phyloP scores from a whole-genome alignment of 768 basidiomycete species.

The Pleurotus pulmonarius region DNA sequence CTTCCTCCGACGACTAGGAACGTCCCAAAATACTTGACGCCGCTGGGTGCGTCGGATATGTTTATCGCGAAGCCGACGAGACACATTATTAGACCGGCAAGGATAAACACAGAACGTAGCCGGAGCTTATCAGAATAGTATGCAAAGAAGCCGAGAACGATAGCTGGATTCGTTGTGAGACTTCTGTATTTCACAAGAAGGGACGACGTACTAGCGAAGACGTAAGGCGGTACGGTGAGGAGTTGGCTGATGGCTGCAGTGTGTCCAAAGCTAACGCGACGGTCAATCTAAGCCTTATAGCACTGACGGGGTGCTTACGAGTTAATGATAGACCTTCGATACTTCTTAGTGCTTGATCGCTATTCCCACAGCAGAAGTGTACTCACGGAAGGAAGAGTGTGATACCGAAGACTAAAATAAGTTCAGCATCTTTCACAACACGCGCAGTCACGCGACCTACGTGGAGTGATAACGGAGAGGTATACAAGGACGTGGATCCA shows the following conservation, averaged over 20 bases:
- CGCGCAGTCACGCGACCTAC: constrained; percentile 33
- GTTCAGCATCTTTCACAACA: neutral
- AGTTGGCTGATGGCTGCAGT: constrained; percentile 54
- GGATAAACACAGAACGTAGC: constrained; percentile 56
- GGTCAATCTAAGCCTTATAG: neutral
- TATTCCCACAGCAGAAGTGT: constrained; percentile 22
- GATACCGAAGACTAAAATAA: constrained; percentile 56
- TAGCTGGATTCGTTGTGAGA: constrained; percentile 31
- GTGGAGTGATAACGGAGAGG: constrained; percentile 53
- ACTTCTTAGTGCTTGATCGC: constrained; percentile 54
- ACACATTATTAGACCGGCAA: constrained; percentile 44
- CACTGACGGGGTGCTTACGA: constrained; percentile 24
- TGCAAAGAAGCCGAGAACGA: constrained; percentile 47
- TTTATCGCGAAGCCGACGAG: constrained; percentile 63
- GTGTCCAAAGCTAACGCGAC: constrained; percentile 50
- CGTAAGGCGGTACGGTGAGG: constrained; percentile 66
- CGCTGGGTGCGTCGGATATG: constrained; percentile 45
- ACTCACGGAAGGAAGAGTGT: constrained; percentile 69
- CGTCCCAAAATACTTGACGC: constrained; percentile 70
- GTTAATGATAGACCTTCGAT: constrained; percentile 54
- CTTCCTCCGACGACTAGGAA: constrained; percentile 64
- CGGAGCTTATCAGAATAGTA: constrained; percentile 54
- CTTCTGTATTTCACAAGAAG: neutral
- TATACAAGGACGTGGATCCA: constrained; percentile 56
- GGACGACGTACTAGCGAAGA: constrained; percentile 48